Base-by-base conservation (phyloP, 164 flowering plant genomes). In the Macadamia integrifolia region DNA sequence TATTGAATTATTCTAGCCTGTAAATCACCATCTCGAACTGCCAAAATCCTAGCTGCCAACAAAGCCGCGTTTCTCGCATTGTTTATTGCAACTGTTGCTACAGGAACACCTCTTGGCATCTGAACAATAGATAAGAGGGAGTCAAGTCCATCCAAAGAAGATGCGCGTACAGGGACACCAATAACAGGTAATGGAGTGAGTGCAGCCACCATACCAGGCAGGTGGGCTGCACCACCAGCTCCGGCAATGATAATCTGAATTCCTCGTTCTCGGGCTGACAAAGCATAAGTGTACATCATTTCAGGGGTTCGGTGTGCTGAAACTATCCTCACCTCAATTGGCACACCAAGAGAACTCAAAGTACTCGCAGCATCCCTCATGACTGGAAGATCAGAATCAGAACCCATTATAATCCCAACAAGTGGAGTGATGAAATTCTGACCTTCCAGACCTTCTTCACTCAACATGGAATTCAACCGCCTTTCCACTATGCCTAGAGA, bases 181-280 rank as follows among this genome's bases (percentile, higher is more conserved):
- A 94, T 35, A 35, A 35, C 40, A 35, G 40, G 40, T 35, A 35
- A 35, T 5, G 90, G 91, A 62, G 97, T 94, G 62, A 84, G 73
- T 46, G 98, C 87, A 73, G 99, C 99, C 49, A 94, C 97, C 98
- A 94, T 94, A 71, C 99, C 98, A 81, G 98, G 98, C 77, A 93
- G 80, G 80, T 93, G 98, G 35, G 98, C 98, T 57, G 93, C 97
- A 74, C 97, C 99, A 75, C 99, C 99, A 72, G 97, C 99, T 70
- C 99, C 99, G 67, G 99, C 99, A 78, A 94, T 89, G 70, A 94
- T 90, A 65, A 92, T 72, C 71, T 87, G 87, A 74, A 90, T 61
- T 57, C 99, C 98, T 76, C 90, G 85, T 69, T 84, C 86, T 61
- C 62, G 73, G 66, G 99, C 97, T 78, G 93, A 81, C 9, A 68